phyloP scores from a whole-genome alignment of 1,139 yeast species.

The Pichia sp. region DNA sequence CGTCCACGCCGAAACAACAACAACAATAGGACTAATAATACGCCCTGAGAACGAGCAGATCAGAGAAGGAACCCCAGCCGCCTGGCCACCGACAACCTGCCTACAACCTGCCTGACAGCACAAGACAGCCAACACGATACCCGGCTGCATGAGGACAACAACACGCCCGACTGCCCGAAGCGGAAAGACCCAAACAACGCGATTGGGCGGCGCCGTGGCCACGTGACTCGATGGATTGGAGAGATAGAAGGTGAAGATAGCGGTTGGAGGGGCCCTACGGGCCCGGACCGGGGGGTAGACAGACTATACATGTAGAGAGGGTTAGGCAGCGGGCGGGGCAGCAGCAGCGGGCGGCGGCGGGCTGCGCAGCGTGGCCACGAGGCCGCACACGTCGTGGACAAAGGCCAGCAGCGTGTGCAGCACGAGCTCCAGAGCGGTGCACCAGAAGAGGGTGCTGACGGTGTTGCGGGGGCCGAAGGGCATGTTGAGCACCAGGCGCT shows the following conservation, averaged over 20 bases:
- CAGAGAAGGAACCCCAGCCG: not conserved
- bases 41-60: not conserved
- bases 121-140: not conserved
- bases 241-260: too few relatives aligned
- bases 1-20: not conserved
- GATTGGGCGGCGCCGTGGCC: not conserved
- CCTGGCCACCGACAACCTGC: not conserved
- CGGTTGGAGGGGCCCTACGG: too few relatives aligned
- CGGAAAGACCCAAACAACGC: not conserved
- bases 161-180: not conserved
- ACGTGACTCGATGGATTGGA: too few relatives aligned
- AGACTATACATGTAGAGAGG: too few relatives aligned
- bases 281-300: too few relatives aligned
- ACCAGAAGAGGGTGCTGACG: slow-evolving; percentile 12
- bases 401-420: not conserved
- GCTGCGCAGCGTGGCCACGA: too few relatives aligned
- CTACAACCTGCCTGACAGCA: not conserved
- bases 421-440: slow-evolving; percentile 9
- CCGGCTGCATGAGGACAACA: not conserved
- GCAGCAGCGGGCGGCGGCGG: too few relatives aligned
- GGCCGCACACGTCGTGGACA: not conserved
- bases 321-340: not conserved
- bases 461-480: slow-evolving; percentile 13
- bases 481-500: slow-evolving; percentile 6
- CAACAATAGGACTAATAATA: not conserved